Conservation (phyloP, 768 basidiomycete species). For the Obba rivulosa region DNA sequence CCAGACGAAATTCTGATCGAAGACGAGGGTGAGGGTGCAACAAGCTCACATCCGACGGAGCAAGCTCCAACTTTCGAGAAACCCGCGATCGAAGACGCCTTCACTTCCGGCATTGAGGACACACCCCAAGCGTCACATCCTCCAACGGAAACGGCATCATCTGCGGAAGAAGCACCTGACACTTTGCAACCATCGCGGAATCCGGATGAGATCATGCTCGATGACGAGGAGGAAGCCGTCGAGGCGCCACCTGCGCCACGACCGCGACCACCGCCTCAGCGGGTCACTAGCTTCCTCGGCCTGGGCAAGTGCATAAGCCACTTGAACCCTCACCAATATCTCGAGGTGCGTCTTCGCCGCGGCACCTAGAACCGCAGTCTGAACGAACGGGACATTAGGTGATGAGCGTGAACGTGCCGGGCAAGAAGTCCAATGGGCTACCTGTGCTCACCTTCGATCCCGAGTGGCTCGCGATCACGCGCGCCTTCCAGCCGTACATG, state of each 20-base stretch:
- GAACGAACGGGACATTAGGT: not conserved
- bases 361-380: not conserved
- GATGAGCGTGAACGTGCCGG: too few species aligned
- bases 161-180: not conserved
- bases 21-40: constrained; percentile 25
- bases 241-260: constrained; percentile 31
- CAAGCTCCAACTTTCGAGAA: too few species aligned
- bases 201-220: constrained; percentile 48
- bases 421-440: not conserved
- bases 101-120: too few species aligned
- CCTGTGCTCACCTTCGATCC: constrained; percentile 68
- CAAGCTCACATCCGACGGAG: not conserved
- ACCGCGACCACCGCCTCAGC: constrained; percentile 17
- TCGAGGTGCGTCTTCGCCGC: constrained; percentile 52
- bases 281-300: constrained; percentile 75
- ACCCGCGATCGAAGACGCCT: too few species aligned
- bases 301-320: constrained; percentile 75
- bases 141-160: too few species aligned
- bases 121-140: too few species aligned
- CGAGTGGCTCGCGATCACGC: constrained; percentile 91
- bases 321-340: constrained; percentile 45
- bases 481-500: constrained; percentile 79
- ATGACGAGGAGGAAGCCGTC: constrained; percentile 41
- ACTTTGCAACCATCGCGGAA: constrained; percentile 19
- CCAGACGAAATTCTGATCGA: constrained; percentile 38